phyloP scores from a whole-genome alignment of 2,329 filamentous ascomycete genomes.

The Xylariomycetidae sp. region DNA sequence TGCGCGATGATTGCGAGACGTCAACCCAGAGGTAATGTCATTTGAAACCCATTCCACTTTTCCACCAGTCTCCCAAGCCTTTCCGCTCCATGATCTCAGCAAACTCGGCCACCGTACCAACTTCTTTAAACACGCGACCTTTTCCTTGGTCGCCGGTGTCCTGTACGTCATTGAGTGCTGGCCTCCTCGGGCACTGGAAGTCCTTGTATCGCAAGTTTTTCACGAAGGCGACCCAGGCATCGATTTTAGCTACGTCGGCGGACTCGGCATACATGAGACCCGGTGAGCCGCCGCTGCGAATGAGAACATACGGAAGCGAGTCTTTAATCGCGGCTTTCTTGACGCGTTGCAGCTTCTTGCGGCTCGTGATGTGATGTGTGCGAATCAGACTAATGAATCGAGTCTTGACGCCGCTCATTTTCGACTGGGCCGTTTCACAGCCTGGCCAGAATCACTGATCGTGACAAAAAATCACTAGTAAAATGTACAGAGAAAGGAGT shows the following conservation, averaged over 20 bases:
- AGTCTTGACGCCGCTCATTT: conserved; percentile 11
- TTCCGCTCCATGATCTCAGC: conserved; percentile 54
- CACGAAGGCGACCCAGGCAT: conserved; percentile 60
- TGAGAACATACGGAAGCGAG: conserved; percentile 57
- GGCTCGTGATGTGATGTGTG: conserved; percentile 77
- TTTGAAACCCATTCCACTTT: conserved; percentile 58
- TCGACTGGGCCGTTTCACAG: no score
- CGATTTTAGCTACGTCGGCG: conserved; percentile 45
- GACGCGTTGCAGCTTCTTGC: conserved; percentile 62
- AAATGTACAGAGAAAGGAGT: no score
- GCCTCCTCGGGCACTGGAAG: conserved; percentile 58
- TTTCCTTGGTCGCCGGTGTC: conserved; percentile 15
- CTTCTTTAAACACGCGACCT: conserved; percentile 58
- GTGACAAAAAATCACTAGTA: no score
- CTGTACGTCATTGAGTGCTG: conserved; percentile 26
- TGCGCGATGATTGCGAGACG: no score
- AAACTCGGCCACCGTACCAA: conserved; percentile 61
- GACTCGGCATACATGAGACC: conserved; percentile 78
- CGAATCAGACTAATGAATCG: conserved; percentile 58
- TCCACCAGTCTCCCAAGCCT: conserved; percentile 63
- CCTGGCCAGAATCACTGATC: no score
- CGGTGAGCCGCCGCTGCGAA: conserved; percentile 64
- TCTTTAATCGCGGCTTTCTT: conserved; percentile 59
- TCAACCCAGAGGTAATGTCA: no score
- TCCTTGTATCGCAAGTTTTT: conserved; percentile 68